phyloP scores from a whole-genome alignment of 768 basidiomycete species.

The Fomitopsis serialis region DNA sequence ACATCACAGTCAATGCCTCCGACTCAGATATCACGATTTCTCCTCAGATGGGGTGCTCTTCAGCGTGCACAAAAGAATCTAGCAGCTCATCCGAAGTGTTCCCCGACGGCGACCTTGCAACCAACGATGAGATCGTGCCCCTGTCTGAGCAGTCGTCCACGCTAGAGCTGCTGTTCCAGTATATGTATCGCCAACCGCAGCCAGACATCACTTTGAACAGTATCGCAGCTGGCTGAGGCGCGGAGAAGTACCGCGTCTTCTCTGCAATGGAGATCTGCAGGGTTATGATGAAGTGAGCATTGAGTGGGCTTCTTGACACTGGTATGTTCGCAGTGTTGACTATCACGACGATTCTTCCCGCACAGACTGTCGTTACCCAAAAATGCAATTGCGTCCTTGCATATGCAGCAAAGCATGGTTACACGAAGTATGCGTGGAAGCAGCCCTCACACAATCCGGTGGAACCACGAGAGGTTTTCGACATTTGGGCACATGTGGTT shows the following conservation, averaged over 20 bases:
- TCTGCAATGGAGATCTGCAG: background rate
- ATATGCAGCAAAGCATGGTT: background rate
- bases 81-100: background rate
- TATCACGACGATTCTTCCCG: no score
- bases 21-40: background rate
- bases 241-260: conserved; percentile 1
- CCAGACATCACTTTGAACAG: background rate
- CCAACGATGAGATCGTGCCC: background rate
- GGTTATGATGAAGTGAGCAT: background rate
- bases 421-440: background rate
- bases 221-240: background rate
- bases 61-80: background rate
- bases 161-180: conserved; percentile 1
- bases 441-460: background rate
- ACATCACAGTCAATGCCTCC: background rate
- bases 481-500: background rate
- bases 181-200: conserved; percentile 1
- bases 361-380: background rate
- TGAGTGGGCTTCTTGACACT: background rate
- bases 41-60: background rate
- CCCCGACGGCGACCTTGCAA: background rate
- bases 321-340: no score
- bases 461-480: background rate
- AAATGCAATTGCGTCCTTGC: background rate
- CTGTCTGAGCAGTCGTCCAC: background rate